Evolutionary conservation across 371 early-diverging fungal genomes (phyloP).

Genomic region (Cokeromyces recurvatus): DNA sequence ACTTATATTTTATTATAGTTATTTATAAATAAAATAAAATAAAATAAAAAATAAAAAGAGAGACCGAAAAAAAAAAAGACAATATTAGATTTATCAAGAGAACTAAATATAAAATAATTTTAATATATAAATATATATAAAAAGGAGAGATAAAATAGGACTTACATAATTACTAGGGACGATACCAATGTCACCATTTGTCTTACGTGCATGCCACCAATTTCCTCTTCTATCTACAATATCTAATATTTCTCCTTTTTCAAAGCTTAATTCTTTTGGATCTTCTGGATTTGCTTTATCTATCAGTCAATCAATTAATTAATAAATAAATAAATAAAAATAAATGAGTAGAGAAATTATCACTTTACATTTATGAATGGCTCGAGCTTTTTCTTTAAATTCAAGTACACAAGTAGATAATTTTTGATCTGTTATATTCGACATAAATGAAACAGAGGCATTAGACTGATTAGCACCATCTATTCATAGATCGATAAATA

Average conservation of each 20-base stretch:
- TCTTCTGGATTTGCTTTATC: slow-evolving; percentile 81
- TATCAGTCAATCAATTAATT: slow-evolving; percentile 19
- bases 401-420: slow-evolving; percentile 7
- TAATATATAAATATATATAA: not conserved
- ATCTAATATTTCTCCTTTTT: slow-evolving; percentile 77
- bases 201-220: slow-evolving; percentile 88
- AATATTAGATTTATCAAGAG: too few relatives aligned
- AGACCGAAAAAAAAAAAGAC: too few relatives aligned
- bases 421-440: too few relatives aligned
- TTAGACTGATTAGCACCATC: too few relatives aligned
- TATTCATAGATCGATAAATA: too few relatives aligned
- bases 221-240: slow-evolving; percentile 83
- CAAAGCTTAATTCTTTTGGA: slow-evolving; percentile 80
- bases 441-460: too few relatives aligned
- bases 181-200: slow-evolving; percentile 76
- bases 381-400: slow-evolving; percentile 26
- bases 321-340: slow-evolving; percentile 26
- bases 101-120: too few relatives aligned
- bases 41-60: too few relatives aligned
- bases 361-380: slow-evolving; percentile 20
- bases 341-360: too few relatives aligned
- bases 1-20: too few relatives aligned
- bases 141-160: too few relatives aligned
- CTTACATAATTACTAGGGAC: slow-evolving; percentile 84
- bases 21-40: too few relatives aligned